phyloP scores from a whole-genome alignment of 306 rosid genomes.

The Cucurbita argyrosperma region DNA sequence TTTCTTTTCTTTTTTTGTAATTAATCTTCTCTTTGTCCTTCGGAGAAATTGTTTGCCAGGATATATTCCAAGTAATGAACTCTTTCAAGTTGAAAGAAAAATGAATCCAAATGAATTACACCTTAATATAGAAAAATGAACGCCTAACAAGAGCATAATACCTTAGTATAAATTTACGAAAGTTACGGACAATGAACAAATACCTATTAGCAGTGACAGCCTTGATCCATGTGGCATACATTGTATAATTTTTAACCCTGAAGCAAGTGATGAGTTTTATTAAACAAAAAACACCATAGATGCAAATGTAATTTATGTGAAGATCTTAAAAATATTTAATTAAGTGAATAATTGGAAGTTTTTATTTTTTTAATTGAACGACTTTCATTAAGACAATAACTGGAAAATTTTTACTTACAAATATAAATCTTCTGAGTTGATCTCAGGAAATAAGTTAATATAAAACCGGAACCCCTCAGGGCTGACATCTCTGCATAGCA shows the following conservation, averaged over 20 bases:
- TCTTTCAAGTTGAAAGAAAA: background rate
- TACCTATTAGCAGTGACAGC: slow-evolving; percentile 19
- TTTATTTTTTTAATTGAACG: background rate
- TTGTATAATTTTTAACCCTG: slow-evolving; percentile 55
- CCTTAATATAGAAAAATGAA: background rate
- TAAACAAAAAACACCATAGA: background rate
- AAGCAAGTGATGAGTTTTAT: slow-evolving; percentile 10
- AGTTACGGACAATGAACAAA: background rate
- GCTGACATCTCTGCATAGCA: slow-evolving; percentile 84
- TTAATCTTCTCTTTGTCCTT: background rate
- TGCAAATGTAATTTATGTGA: background rate
- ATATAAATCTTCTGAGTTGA: slow-evolving; percentile 37
- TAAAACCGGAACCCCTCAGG: slow-evolving; percentile 89
- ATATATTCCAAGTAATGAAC: background rate
- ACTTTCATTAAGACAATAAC: background rate
- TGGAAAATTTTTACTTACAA: slow-evolving; percentile 43
- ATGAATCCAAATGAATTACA: background rate
- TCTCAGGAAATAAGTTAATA: slow-evolving; percentile 55
- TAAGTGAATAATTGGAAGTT: background rate
- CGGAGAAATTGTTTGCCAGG: background rate
- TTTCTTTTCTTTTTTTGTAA: too few species aligned
- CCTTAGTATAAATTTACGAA: background rate
- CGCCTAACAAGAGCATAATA: background rate
- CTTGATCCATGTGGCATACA: slow-evolving; percentile 53
- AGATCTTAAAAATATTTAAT: background rate